A percentile compares a stretch with the other conserved stretches of the same genome.
Evolutionary conservation across 2,329 filamentous ascomycete genomes (phyloP).

Genomic region (Harringtonia aguacate): DNA sequence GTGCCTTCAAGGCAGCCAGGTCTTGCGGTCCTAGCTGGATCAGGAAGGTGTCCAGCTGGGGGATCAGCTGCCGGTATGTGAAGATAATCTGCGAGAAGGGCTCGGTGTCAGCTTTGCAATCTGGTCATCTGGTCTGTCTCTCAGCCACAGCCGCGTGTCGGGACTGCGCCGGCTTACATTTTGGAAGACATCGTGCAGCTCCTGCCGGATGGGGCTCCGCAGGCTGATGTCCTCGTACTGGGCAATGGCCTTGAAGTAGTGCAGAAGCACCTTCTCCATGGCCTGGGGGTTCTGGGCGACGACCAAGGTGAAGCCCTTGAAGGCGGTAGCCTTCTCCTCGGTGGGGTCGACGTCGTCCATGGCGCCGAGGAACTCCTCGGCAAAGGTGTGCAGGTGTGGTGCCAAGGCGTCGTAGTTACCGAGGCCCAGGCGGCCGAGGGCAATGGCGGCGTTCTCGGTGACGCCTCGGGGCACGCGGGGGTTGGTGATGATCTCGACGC

Average conservation of each 20-base stretch:
- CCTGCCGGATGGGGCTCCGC: constrained; percentile 49
- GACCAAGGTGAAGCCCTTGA: constrained; percentile 79
- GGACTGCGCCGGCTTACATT: constrained; percentile 42
- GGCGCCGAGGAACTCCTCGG: constrained; percentile 66
- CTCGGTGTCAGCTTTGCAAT: constrained; percentile 5
- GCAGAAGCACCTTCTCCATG: constrained; percentile 74
- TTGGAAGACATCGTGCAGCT: constrained; percentile 63
- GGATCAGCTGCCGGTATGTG: constrained; percentile 48
- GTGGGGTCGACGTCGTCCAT: constrained; percentile 81
- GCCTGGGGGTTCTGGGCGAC: constrained; percentile 81
- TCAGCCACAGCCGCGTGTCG: neutral
- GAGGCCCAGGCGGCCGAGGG: constrained; percentile 76
- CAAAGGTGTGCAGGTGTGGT: constrained; percentile 68
- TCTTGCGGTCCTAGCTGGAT: constrained; percentile 37
- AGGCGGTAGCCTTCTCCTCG: constrained; percentile 88
- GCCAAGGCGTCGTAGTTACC: constrained; percentile 67
- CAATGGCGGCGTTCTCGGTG: constrained; percentile 88
- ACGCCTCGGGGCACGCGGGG: constrained; percentile 77
- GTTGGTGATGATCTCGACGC: constrained; percentile 76
- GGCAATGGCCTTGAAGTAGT: constrained; percentile 79
- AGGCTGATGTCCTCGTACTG: constrained; percentile 57
- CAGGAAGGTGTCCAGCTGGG: constrained; percentile 46
- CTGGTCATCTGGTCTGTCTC: too few species aligned
- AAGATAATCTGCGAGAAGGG: constrained; percentile 33
- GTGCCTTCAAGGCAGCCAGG: constrained; percentile 34